These are phyloP conservation scores for Paragyromitra xinjiangensis DNA, from an alignment of 495 filamentous ascomycete genomes.

Conservation along the genomic window DNA sequence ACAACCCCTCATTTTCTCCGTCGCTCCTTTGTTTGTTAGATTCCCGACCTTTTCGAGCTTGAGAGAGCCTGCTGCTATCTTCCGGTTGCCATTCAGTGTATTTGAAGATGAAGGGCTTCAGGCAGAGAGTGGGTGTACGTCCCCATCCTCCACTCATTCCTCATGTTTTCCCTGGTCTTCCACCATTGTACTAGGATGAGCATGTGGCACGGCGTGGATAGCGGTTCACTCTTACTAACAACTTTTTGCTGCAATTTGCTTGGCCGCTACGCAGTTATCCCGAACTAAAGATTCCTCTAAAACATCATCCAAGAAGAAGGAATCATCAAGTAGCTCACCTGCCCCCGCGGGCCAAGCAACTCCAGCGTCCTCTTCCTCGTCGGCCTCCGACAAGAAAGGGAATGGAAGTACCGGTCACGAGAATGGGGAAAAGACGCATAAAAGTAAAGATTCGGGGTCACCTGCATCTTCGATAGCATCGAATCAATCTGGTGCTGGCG, in stretches of 20 bases:
- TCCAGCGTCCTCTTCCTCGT: slow-evolving; percentile 75
- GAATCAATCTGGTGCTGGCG: slow-evolving; percentile 34
- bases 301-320: slow-evolving; percentile 90
- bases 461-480: slow-evolving; percentile 51
- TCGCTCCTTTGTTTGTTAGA: slow-evolving; percentile 48
- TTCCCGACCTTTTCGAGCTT: slow-evolving; percentile 45
- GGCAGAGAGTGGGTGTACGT: slow-evolving; percentile 86
- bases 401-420: slow-evolving; percentile 77
- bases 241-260: slow-evolving; percentile 52
- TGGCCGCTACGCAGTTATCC: slow-evolving; percentile 77
- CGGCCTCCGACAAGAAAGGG: slow-evolving; percentile 85
- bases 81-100: slow-evolving; percentile 50
- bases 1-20: slow-evolving; percentile 36
- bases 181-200: slow-evolving; percentile 44
- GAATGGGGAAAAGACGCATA: slow-evolving; percentile 69
- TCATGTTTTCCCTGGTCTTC: slow-evolving; percentile 49
- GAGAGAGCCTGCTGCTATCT: slow-evolving; percentile 38
- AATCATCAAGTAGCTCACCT: slow-evolving; percentile 74
- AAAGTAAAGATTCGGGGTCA: slow-evolving; percentile 66
- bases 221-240: slow-evolving; percentile 55
- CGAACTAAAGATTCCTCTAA: slow-evolving; percentile 91
- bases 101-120: slow-evolving; percentile 92
- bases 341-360: slow-evolving; percentile 70
- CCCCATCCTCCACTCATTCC: slow-evolving; percentile 52
- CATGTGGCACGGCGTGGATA: slow-evolving; percentile 47